Percentiles rank a stretch among this genome's conserved stretches.
phyloP scores from a whole-genome alignment of 176 grass and related monocot genomes.

The Zoysia japonica region DNA sequence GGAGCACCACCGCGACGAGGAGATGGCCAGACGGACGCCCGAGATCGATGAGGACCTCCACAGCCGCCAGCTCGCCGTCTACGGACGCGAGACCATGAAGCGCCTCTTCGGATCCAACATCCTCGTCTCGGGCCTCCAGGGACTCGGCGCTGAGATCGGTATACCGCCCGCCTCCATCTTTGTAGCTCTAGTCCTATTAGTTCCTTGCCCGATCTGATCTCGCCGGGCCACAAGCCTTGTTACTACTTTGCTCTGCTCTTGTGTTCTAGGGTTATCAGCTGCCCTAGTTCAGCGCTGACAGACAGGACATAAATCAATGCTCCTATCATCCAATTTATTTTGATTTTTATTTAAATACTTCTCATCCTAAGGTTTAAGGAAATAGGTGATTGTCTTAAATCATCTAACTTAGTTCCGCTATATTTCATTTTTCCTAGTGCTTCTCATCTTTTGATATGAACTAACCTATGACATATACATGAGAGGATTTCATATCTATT shows the following conservation, averaged over 20 bases:
- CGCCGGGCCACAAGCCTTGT: not conserved
- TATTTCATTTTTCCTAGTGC: not conserved
- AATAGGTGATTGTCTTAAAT: too few species aligned
- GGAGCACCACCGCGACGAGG: not conserved
- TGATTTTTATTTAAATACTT: too few species aligned
- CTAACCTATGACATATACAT: too few species aligned
- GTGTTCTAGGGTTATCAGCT: not conserved
- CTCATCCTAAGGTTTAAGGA: too few species aligned
- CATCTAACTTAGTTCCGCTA: too few species aligned
- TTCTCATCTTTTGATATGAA: not conserved
- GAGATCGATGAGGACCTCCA: slow-evolving; percentile 96
- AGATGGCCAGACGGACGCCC: slow-evolving; percentile 33
- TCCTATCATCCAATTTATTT: not conserved
- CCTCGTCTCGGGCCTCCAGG: slow-evolving; percentile 82
- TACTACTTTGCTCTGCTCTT: not conserved
- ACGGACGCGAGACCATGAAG: slow-evolving; percentile 87
- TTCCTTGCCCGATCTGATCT: not conserved
- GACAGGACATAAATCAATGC: not conserved
- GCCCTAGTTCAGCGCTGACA: not conserved
- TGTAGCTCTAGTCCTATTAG: not conserved
- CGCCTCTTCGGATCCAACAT: slow-evolving; percentile 85
- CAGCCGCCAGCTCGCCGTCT: slow-evolving; percentile 86
- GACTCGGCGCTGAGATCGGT: slow-evolving; percentile 84
- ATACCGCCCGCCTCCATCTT: not conserved
- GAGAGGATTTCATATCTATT: too few species aligned